These are phyloP conservation scores for Exobasidium cylindrosporum DNA, from an alignment of 1,284 basidiomycete species.

Conservation along the genomic window DNA sequence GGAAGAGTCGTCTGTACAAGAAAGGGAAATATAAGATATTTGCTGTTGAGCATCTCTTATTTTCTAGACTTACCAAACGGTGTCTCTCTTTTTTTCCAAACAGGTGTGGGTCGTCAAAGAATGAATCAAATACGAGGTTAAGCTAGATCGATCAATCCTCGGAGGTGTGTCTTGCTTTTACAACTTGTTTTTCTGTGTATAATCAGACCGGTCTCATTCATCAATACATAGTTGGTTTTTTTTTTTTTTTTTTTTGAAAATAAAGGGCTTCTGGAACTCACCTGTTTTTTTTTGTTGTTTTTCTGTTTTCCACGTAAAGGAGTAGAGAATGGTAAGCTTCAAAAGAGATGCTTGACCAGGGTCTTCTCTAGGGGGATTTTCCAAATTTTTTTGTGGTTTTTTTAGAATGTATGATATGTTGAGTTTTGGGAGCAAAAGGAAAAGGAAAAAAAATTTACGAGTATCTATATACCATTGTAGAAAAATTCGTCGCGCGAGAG, in stretches of 20 bases:
- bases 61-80: constrained; percentile 22
- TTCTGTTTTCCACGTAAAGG: no score
- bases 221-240: no score
- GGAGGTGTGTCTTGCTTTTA: not conserved
- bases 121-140: constrained; percentile 6
- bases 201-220: no score
- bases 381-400: not conserved
- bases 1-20: not conserved
- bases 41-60: no score
- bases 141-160: not conserved
- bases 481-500: no score
- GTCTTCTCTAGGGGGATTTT: not conserved
- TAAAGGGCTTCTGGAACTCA: not conserved
- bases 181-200: not conserved
- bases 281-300: constrained; percentile 13
- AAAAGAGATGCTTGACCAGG: not conserved
- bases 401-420: constrained; percentile 10
- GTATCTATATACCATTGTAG: no score
- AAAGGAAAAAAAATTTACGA: no score
- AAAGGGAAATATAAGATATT: no score
- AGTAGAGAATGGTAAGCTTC: constrained; percentile 4
- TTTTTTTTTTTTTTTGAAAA: no score
- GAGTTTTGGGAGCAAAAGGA: no score
- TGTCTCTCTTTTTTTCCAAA: not conserved
- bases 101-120: not conserved